Percentiles rank a stretch among this genome's conserved stretches.
These are phyloP conservation scores for Microbotryomycetes sp. DNA, from an alignment of 1,284 basidiomycete genomes.

Conservation along the genomic window DNA sequence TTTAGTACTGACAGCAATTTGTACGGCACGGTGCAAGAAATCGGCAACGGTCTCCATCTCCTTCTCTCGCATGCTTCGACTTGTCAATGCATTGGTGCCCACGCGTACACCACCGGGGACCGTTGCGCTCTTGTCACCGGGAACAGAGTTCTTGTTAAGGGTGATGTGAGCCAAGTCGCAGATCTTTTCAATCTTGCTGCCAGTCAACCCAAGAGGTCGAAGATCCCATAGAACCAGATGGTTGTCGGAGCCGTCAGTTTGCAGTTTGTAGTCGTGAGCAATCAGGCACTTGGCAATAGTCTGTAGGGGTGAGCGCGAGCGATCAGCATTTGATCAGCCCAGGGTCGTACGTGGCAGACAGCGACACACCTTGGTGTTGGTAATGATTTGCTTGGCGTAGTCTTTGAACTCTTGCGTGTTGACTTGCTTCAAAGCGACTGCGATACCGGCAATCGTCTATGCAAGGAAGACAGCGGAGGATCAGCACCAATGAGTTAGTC, in stretches of 20 bases:
- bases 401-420: conserved; percentile 82
- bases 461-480: conserved; percentile 2
- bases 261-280: conserved; percentile 76
- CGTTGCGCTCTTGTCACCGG: conserved; percentile 89
- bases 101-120: conserved; percentile 96
- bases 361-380: conserved; percentile 54
- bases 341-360: too few species aligned
- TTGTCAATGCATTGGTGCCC: conserved; percentile 89
- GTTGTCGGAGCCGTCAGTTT: conserved; percentile 95
- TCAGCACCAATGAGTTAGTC: neutral
- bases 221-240: conserved; percentile 98
- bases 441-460: conserved; percentile 90
- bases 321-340: too few species aligned
- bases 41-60: conserved; percentile 85
- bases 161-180: conserved; percentile 95
- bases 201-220: conserved; percentile 88
- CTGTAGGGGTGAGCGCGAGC: conserved; percentile 33
- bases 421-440: conserved; percentile 91
- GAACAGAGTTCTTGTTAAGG: conserved; percentile 70
- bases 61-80: conserved; percentile 69
- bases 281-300: conserved; percentile 67
- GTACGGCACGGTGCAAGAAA: conserved; percentile 87
- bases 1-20: conserved; percentile 61
- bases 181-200: conserved; percentile 97
- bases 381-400: conserved; percentile 92